Percentiles rank a stretch among this genome's conserved stretches.
Evolutionary conservation across 768 basidiomycete species (phyloP).

Genomic region (Jaapia argillacea): DNA sequence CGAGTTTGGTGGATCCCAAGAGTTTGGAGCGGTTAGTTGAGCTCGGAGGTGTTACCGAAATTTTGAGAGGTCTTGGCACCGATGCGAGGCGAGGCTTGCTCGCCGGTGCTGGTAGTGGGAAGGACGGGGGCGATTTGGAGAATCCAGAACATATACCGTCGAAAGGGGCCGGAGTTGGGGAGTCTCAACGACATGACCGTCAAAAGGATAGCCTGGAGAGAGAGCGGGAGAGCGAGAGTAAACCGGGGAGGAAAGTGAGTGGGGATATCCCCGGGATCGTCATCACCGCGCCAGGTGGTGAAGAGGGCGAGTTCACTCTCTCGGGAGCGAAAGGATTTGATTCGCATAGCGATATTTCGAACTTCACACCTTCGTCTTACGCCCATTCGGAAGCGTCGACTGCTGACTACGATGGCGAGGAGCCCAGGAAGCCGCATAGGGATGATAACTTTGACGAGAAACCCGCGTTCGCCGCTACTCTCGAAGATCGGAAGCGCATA

Average conservation of each 20-base stretch:
- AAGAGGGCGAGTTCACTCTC: conserved; percentile 1
- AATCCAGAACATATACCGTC: too few species aligned
- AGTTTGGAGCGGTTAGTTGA: conserved; percentile 49
- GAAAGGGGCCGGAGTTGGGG: conserved; percentile 20
- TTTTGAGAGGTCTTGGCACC: conserved; percentile 71
- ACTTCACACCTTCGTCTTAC: too few species aligned
- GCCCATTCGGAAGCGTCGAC: background rate
- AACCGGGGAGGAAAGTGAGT: conserved; percentile 8
- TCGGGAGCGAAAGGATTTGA: background rate
- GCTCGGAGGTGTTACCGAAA: conserved; percentile 60
- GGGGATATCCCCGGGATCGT: conserved; percentile 24
- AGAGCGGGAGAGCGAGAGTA: conserved; percentile 20
- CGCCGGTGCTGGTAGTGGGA: conserved; percentile 2
- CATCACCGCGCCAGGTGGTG: conserved; percentile 27
- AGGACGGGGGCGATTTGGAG: conserved; percentile 8
- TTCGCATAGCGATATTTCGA: too few species aligned
- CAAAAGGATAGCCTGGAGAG: conserved; percentile 9
- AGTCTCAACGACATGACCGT: conserved; percentile 24
- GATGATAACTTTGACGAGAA: conserved; percentile 1
- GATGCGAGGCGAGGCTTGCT: conserved; percentile 37
- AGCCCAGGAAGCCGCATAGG: background rate
- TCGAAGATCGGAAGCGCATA: conserved; percentile 35
- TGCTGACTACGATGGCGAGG: background rate
- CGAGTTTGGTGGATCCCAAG: conserved; percentile 87
- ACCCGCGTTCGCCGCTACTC: conserved; percentile 20